Conservation (phyloP, 2,329 filamentous ascomycete genomes). For the Boeremia exigua region DNA sequence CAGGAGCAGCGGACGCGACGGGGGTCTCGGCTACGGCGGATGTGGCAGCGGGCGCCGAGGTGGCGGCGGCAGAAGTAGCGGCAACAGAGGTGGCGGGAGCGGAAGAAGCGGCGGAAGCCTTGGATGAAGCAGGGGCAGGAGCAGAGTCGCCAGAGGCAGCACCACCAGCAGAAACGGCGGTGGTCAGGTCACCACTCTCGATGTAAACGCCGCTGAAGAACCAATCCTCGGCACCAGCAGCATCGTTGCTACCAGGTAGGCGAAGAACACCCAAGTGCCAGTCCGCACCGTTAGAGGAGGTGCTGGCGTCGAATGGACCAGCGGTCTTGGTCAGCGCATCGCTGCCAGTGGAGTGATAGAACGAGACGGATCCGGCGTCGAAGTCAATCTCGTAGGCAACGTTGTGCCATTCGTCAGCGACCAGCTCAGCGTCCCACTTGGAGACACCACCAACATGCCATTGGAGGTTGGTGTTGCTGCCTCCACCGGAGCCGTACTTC, state of each 20-base stretch:
- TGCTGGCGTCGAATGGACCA: slow-evolving; percentile 64
- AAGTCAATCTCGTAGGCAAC: slow-evolving; percentile 78
- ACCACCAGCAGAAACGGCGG: slow-evolving; percentile 30
- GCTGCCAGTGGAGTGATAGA: slow-evolving; percentile 72
- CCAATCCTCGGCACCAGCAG: slow-evolving; percentile 66
- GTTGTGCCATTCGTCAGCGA: slow-evolving; percentile 74
- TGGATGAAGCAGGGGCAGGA: slow-evolving; percentile 12
- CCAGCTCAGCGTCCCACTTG: slow-evolving; percentile 68
- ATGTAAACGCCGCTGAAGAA: slow-evolving; percentile 76
- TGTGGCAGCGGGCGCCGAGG: slow-evolving; percentile 2
- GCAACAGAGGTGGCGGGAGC: slow-evolving; percentile 5
- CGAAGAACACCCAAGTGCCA: slow-evolving; percentile 76
- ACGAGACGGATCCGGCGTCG: slow-evolving; percentile 63
- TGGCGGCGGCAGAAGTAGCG: slow-evolving; percentile 9
- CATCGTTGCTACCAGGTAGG: slow-evolving; percentile 63
- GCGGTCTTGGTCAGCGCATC: slow-evolving; percentile 64
- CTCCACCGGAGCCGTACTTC: slow-evolving; percentile 64
- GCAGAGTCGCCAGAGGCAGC: slow-evolving; percentile 14
- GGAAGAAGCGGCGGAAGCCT: slow-evolving; percentile 14
- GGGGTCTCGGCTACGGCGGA: slow-evolving; percentile 9
- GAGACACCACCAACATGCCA: slow-evolving; percentile 68
- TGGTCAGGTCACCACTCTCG: slow-evolving; percentile 60
- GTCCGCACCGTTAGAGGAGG: slow-evolving; percentile 71
- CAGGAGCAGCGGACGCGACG: slow-evolving; percentile 10
- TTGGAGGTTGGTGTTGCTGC: slow-evolving; percentile 62